Percentiles rank a stretch among this genome's conserved stretches.
These are phyloP conservation scores for Colletotrichum destructivum DNA, from an alignment of 2,329 filamentous ascomycete genomes.

Conservation along the genomic window DNA sequence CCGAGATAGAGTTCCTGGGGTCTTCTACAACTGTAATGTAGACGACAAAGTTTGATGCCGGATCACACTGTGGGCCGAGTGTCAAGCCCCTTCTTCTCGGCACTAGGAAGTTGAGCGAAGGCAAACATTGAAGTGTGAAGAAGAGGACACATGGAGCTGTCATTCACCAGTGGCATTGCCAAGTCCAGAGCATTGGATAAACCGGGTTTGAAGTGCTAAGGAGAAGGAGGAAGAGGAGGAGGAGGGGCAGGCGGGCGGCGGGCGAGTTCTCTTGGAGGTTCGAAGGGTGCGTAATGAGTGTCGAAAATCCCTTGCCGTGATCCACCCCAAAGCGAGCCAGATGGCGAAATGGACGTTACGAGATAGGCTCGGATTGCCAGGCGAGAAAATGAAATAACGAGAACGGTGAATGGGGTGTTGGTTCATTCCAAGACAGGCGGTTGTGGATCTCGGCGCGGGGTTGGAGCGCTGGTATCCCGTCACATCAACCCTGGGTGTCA, in stretches of 20 bases:
- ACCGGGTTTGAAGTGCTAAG: constrained; percentile 6
- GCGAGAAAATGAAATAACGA: constrained; percentile 38
- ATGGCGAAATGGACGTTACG: constrained; percentile 33
- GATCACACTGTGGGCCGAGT: not conserved
- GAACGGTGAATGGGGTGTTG: constrained; percentile 34
- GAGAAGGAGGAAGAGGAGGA: not conserved
- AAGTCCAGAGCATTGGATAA: not conserved
- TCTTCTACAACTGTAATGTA: not conserved
- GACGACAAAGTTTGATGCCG: not conserved
- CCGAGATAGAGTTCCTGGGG: constrained; percentile 12
- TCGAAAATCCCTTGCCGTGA: constrained; percentile 19
- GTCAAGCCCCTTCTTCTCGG: not conserved
- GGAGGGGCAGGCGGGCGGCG: not conserved
- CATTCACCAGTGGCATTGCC: not conserved
- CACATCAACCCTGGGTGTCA: constrained; percentile 20
- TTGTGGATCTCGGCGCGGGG: constrained; percentile 42
- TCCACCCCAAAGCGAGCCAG: constrained; percentile 35
- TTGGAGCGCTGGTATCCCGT: constrained; percentile 31
- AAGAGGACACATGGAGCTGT: not conserved
- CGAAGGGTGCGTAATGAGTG: constrained; percentile 36
- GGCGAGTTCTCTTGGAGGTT: constrained; percentile 21
- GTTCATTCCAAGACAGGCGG: constrained; percentile 36
- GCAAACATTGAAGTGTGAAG: not conserved
- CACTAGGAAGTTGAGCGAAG: not conserved
- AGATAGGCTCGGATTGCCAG: constrained; percentile 39